phyloP scores from a whole-genome alignment of 495 filamentous ascomycete species.

The Daldinia childiae region DNA sequence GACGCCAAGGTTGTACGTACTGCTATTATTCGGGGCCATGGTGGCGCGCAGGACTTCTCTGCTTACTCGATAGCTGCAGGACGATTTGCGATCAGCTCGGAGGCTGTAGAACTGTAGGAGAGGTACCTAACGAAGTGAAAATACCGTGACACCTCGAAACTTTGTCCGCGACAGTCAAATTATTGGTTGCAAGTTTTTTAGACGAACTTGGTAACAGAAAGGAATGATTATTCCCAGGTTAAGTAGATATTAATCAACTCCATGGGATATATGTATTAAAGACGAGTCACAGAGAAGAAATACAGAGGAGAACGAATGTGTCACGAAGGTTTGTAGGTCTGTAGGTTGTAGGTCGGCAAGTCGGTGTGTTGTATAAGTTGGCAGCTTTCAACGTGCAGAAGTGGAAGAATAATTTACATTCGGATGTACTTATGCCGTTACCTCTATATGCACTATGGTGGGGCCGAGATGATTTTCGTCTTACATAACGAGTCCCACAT shows the following conservation, averaged over 20 bases:
- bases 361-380: slow-evolving; percentile 35
- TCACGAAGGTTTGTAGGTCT: slow-evolving; percentile 19
- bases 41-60: slow-evolving; percentile 13
- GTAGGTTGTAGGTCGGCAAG: slow-evolving; percentile 21
- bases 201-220: slow-evolving; percentile 12
- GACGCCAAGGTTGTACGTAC: slow-evolving; percentile 41
- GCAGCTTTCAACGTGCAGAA: neutral
- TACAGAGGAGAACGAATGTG: slow-evolving; percentile 22
- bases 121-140: slow-evolving; percentile 11
- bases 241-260: slow-evolving; percentile 16
- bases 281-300: neutral
- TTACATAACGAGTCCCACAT: slow-evolving; percentile 24
- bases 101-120: neutral
- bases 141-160: slow-evolving; percentile 14
- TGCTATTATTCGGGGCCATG: slow-evolving; percentile 59
- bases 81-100: slow-evolving; percentile 11
- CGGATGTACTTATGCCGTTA: neutral
- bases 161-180: neutral
- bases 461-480: slow-evolving; percentile 25
- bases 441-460: neutral
- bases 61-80: slow-evolving; percentile 5
- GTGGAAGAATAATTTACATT: slow-evolving; percentile 5
- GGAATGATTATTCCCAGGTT: slow-evolving; percentile 17
- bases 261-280: slow-evolving; percentile 24
- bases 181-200: neutral